A percentile compares a stretch with the other conserved stretches of the same genome.
phyloP scores from a whole-genome alignment of 805 yeast species.

The Ogataea methanolica region DNA sequence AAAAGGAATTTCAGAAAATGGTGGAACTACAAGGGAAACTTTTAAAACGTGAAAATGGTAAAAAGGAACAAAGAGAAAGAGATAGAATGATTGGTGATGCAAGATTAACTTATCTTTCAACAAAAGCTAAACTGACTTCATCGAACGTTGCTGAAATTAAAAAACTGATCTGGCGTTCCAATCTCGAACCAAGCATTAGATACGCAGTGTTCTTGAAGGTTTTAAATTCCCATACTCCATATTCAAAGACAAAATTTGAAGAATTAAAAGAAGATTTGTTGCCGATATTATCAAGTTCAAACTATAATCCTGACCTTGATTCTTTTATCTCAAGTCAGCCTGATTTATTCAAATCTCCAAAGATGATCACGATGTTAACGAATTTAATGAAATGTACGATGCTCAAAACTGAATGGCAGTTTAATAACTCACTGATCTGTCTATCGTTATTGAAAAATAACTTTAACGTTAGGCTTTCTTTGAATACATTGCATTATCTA shows the following conservation, averaged over 20 bases:
- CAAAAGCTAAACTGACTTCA: constrained; percentile 22
- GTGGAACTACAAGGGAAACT: constrained; percentile 30
- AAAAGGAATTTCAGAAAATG: constrained; percentile 43
- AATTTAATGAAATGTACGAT: constrained; percentile 14
- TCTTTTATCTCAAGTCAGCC: constrained; percentile 15
- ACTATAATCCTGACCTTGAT: constrained; percentile 12
- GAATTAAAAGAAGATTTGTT: constrained; percentile 2
- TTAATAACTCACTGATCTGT: constrained; percentile 12
- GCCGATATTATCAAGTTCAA: constrained; percentile 6
- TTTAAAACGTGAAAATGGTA: constrained; percentile 27
- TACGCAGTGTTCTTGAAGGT: constrained; percentile 18
- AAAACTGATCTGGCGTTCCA: constrained; percentile 30
- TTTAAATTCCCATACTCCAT: constrained; percentile 2
- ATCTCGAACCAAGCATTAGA: constrained; percentile 16
- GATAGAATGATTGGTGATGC: constrained; percentile 31
- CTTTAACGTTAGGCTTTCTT: constrained; percentile 10
- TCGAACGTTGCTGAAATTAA: constrained; percentile 29
- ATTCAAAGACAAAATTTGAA: too few relatives aligned
- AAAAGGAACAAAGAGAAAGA: constrained; percentile 30
- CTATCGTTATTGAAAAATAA: constrained; percentile 10
- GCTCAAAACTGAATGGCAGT: constrained; percentile 13
- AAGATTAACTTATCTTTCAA: constrained; percentile 27
- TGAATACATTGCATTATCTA: constrained; percentile 20
- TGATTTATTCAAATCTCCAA: constrained; percentile 18
- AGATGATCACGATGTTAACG: constrained; percentile 15